A percentile compares a stretch with the other conserved stretches of the same genome.
Conservation (phyloP, 352 stramenopile genomes). For the Pythium rhizo-oryzae region DNA sequence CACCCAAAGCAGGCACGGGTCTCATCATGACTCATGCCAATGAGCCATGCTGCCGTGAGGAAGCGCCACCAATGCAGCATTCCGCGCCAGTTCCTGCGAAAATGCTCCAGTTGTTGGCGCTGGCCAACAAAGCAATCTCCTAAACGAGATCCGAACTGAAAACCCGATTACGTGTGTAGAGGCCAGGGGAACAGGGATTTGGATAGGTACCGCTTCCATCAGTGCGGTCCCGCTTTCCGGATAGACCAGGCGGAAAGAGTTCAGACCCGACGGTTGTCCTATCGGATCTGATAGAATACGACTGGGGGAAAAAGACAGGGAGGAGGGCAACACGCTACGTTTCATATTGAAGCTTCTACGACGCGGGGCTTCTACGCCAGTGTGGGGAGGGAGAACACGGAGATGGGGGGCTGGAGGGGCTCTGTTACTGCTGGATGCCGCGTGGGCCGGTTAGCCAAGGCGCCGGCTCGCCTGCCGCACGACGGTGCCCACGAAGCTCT, state of each 20-base stretch:
- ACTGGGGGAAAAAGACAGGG: not conserved
- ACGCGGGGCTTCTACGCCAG: not conserved
- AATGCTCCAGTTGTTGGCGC: not conserved
- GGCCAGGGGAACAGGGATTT: not conserved
- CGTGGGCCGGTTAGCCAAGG: conserved; percentile 1
- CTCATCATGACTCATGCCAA: not conserved
- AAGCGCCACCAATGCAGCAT: not conserved
- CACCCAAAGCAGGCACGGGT: not conserved
- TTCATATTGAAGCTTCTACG: conserved; percentile 3
- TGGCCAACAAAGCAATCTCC: too few relatives aligned
- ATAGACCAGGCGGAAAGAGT: not conserved
- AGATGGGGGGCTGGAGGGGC: not conserved
- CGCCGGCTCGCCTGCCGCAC: conserved; percentile 36
- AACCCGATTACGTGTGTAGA: not conserved
- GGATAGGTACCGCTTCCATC: not conserved
- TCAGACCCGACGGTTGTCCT: not conserved
- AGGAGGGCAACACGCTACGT: not conserved
- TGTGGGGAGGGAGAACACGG: not conserved
- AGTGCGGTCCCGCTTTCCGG: not conserved
- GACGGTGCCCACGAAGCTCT: conserved; percentile 47
- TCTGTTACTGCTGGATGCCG: conserved; percentile 17
- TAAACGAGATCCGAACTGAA: not conserved
- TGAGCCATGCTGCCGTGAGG: too few relatives aligned
- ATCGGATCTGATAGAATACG: not conserved
- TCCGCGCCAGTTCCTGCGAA: not conserved